Evolutionary conservation across 1,284 basidiomycete species (phyloP), one percentile per base, ranked within the genome.

Genomic region (Marasmius sp.): DNA sequence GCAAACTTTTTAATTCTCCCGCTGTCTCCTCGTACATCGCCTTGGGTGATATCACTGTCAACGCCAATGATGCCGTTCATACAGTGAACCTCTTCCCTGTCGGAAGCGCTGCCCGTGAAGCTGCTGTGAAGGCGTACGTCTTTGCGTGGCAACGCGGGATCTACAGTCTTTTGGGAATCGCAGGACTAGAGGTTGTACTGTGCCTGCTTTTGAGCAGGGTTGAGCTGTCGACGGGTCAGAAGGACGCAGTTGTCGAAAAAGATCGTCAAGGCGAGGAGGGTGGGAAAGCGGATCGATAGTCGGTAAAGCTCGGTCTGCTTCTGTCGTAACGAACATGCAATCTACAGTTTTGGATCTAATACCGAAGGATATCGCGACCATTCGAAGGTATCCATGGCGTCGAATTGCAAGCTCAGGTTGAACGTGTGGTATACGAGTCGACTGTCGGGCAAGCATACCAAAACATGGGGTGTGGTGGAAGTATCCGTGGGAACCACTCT

Each of bases 91-190:
- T 47, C 16, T 59, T 65, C 36, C 20, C 60, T 5, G 51, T 38
- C 8, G 45, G 45, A 10, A 59, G 54, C 50, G 41, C 57, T 3
- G 49, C 56, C 14, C 58, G 58, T 36, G 27, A 45, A 9, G 50
- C 57, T 11, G 57, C 61, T 1, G 60, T 65, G 6, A 43, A 37
- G 8, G 64, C 64, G 9, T 65, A 63, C 47, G 62, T 65, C 36
- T 56, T 37, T 34, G 64, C 64, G 18, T 65, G 62, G 62, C 57
- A 60, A 18, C 61, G 59, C 34, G 64, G 64, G 14, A 61, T 58
- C 38, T 63, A 50, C 53, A 50, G 60, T 33, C 57, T 63, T 11
- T 48, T 63, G 22, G 64, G 62, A 12, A 54, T 63, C 9, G 57
- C 62, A 20, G 62, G 49, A 37, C 37, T 66, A 51, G 62, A 65